Percentiles rank a stretch among this genome's conserved stretches.
These are phyloP conservation scores for Diaporthe velutina DNA, from an alignment of 2,329 filamentous ascomycete genomes.

Conservation along the genomic window DNA sequence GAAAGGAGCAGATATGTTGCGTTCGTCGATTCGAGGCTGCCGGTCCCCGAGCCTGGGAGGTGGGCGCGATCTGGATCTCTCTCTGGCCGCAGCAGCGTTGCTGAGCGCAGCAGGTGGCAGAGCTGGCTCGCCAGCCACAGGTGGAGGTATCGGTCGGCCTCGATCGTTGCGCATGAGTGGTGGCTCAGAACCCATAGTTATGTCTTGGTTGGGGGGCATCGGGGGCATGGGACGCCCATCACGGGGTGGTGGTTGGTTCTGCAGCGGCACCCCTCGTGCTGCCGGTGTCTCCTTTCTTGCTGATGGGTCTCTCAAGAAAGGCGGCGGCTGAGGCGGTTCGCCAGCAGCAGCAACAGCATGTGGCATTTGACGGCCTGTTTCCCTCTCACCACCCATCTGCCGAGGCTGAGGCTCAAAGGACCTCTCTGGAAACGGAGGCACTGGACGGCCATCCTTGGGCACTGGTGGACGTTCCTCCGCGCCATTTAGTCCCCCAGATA, in stretches of 20 bases:
- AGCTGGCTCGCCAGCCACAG: not conserved
- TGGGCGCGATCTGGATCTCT: slow-evolving; percentile 3
- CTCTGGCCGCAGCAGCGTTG: not conserved
- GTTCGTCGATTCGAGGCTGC: not conserved
- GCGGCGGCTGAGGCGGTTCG: not conserved
- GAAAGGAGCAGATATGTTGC: not conserved
- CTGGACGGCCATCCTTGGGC: not conserved
- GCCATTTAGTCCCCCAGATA: not conserved
- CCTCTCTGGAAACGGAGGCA: not conserved
- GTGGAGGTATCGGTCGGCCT: not conserved
- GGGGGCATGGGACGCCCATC: not conserved
- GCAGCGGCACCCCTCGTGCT: not conserved
- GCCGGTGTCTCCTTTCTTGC: not conserved
- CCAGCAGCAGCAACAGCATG: not conserved
- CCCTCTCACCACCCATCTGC: not conserved
- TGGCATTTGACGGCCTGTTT: not conserved
- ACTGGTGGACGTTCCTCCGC: not conserved
- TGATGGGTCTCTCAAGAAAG: not conserved
- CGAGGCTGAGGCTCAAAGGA: not conserved
- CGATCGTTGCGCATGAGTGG: not conserved
- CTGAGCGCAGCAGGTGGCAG: not conserved
- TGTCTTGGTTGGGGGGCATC: not conserved
- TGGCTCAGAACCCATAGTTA: not conserved
- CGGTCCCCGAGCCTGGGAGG: slow-evolving; percentile 19
- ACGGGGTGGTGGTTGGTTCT: not conserved